Conservation (phyloP, 2,329 filamentous ascomycete genomes). For the Monosporascus sp. region DNA sequence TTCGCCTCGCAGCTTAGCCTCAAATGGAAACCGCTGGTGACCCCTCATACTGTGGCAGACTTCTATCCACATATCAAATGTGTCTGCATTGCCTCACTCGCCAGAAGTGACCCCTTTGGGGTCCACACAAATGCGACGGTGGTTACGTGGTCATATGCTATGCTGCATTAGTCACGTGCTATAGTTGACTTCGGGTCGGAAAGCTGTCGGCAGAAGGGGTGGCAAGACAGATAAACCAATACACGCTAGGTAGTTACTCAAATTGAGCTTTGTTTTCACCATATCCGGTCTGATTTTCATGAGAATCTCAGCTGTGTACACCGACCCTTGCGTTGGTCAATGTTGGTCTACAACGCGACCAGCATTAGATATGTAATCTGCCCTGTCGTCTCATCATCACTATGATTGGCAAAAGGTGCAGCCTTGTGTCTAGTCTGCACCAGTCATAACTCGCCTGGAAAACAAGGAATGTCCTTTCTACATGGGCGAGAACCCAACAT, state of each 20-base stretch:
- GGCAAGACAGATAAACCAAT: conserved; percentile 8
- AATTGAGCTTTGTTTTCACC: conserved; percentile 15
- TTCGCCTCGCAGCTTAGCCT: not conserved
- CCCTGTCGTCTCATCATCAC: too few species aligned
- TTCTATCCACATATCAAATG: not conserved
- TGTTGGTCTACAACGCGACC: too few species aligned
- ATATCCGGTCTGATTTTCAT: not conserved
- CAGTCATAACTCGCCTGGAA: too few species aligned
- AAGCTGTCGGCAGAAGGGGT: not conserved
- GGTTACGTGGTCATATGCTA: too few species aligned
- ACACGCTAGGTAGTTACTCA: conserved; percentile 25
- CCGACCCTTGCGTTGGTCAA: too few species aligned
- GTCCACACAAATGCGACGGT: not conserved
- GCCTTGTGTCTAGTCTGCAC: too few species aligned
- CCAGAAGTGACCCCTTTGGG: not conserved
- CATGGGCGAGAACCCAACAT: too few species aligned
- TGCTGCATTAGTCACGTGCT: not conserved
- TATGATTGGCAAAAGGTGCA: too few species aligned
- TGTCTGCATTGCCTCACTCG: not conserved
- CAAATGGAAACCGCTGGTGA: not conserved
- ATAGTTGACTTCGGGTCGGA: not conserved
- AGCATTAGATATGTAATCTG: too few species aligned
- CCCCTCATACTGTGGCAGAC: conserved; percentile 10
- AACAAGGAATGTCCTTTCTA: too few species aligned
- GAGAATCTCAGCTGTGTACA: too few species aligned